Evolutionary conservation across 768 basidiomycete species (phyloP).

Genomic region (Panaeolus papilionaceus): DNA sequence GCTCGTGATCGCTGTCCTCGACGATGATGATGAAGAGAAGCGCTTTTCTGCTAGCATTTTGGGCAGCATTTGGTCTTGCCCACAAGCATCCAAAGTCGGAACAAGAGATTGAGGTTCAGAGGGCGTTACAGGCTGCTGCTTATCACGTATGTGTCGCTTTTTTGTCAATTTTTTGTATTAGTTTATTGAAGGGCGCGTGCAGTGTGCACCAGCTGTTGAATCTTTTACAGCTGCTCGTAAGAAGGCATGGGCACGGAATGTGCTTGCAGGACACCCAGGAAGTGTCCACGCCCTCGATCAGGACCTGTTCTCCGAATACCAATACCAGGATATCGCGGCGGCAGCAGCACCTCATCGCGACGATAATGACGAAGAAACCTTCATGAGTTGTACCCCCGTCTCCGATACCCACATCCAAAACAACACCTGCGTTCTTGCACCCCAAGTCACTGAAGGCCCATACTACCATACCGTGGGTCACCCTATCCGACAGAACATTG

Average conservation of each 20-base stretch:
- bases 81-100: conserved; percentile 52
- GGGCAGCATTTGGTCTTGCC: conserved; percentile 35
- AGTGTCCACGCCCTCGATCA: conserved; percentile 27
- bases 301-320: conserved; percentile 47
- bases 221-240: conserved; percentile 56
- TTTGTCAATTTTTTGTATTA: conserved; percentile 3
- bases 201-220: conserved; percentile 61
- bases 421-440: conserved; percentile 59
- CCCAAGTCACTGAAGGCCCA: conserved; percentile 60
- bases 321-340: conserved; percentile 40
- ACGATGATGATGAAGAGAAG: conserved; percentile 4
- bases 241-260: conserved; percentile 52
- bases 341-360: conserved; percentile 21
- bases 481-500: conserved; percentile 59
- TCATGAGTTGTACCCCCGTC: conserved; percentile 54
- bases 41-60: conserved; percentile 20
- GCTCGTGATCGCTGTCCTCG: not conserved
- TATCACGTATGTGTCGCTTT: conserved; percentile 47
- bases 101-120: conserved; percentile 53
- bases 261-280: conserved; percentile 28
- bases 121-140: conserved; percentile 56
- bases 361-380: conserved; percentile 35
- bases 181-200: not conserved
- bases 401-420: conserved; percentile 56
- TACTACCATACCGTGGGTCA: conserved; percentile 58